These are phyloP conservation scores for Solanum medicagineum DNA, from an alignment of 257 asterid genomes.

Conservation along the genomic window DNA sequence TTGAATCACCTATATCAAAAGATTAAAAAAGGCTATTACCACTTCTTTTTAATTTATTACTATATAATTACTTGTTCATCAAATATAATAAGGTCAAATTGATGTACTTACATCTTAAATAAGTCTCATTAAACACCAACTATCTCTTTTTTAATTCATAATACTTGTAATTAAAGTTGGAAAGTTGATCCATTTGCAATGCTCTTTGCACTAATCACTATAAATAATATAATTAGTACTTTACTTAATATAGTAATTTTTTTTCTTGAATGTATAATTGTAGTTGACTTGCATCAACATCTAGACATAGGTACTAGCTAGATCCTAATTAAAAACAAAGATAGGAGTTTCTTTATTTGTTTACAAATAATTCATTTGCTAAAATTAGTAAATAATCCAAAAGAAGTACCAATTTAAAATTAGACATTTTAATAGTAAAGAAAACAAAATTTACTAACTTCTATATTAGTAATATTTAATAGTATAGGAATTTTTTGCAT, in stretches of 20 bases:
- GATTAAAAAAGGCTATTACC: background rate
- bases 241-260: background rate
- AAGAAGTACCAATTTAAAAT: background rate
- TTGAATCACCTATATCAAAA: background rate
- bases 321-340: background rate
- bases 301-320: slow-evolving; percentile 8
- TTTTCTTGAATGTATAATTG: background rate
- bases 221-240: too few relatives aligned
- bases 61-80: background rate
- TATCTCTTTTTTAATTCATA: background rate
- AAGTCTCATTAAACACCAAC: background rate
- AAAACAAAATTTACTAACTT: too few relatives aligned
- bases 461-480: too few relatives aligned
- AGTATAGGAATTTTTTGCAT: too few relatives aligned
- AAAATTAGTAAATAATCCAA: background rate
- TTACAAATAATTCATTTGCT: background rate
- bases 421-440: background rate
- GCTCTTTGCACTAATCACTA: background rate
- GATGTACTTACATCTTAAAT: background rate
- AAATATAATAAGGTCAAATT: background rate
- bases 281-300: background rate
- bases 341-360: background rate
- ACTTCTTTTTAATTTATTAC: background rate
- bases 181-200: background rate
- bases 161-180: background rate